phyloP scores from a whole-genome alignment of 1,284 basidiomycete species.

The Butyriboletus pseudospeciosus region DNA sequence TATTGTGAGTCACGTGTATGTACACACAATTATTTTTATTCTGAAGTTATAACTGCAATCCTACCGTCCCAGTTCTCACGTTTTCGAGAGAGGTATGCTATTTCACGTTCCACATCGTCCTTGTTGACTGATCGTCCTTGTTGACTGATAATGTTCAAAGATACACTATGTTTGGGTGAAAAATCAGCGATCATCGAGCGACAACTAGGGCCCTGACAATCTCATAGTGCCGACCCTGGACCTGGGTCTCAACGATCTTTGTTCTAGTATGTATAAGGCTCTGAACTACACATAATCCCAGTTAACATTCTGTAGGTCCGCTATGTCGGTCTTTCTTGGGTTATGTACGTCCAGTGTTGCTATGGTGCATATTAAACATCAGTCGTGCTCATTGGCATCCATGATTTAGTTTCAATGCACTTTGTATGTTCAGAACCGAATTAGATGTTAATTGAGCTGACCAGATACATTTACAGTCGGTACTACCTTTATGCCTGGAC shows the following conservation, averaged over 20 bases:
- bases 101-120: not conserved
- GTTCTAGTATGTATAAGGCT: not conserved
- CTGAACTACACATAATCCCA: too few species aligned
- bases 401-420: not conserved
- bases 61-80: slow-evolving; percentile 1
- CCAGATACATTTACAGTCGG: not conserved
- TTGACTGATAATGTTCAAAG: not conserved
- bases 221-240: slow-evolving; percentile 5
- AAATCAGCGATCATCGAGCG: too few species aligned
- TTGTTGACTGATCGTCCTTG: not conserved
- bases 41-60: not conserved
- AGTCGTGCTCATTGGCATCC: not conserved
- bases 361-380: not conserved
- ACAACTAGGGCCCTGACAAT: not conserved
- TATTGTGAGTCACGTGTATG: not conserved
- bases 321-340: slow-evolving; percentile 6
- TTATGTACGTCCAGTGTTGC: slow-evolving; percentile 3
- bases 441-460: not conserved
- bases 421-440: not conserved
- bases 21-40: not conserved
- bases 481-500: slow-evolving; percentile 1
- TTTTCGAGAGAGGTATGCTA: not conserved
- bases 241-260: slow-evolving; percentile 6
- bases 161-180: slow-evolving; percentile 16
- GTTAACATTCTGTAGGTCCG: slow-evolving; percentile 2